phyloP scores from a whole-genome alignment of 306 rosid species.

The Leucaena leucocephala region DNA sequence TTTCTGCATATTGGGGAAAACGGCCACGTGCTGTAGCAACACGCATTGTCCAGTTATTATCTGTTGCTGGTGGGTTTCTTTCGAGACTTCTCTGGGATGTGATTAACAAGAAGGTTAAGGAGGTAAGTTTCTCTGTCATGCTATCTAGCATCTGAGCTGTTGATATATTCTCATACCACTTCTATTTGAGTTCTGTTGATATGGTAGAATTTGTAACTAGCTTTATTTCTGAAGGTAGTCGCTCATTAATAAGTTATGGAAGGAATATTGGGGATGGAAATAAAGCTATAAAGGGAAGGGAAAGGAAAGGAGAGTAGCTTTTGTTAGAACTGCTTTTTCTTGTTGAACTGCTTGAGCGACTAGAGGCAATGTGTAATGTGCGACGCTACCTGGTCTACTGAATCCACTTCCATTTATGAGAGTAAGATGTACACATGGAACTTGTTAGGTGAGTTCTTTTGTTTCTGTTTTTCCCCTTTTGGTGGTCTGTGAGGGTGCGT shows the following conservation, averaged over 20 bases:
- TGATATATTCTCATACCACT: neutral
- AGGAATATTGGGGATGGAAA: neutral
- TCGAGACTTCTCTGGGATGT: slow-evolving; percentile 79
- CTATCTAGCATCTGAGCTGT: slow-evolving; percentile 12
- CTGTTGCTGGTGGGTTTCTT: slow-evolving; percentile 98
- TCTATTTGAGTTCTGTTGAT: neutral
- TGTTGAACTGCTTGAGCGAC: neutral
- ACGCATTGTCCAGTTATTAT: slow-evolving; percentile 78
- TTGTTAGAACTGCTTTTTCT: neutral
- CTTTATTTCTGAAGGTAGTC: neutral
- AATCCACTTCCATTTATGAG: neutral
- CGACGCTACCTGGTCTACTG: neutral
- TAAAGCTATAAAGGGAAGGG: neutral
- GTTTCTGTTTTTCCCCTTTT: neutral
- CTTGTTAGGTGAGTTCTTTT: neutral
- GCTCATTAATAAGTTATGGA: neutral
- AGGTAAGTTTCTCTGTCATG: slow-evolving; percentile 52
- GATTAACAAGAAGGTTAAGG: slow-evolving; percentile 82
- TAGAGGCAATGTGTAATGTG: neutral
- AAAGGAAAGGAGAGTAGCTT: neutral
- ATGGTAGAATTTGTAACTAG: neutral
- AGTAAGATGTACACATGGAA: neutral
- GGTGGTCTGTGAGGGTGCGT: neutral
- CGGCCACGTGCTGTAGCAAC: slow-evolving; percentile 94
- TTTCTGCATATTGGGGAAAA: slow-evolving; percentile 95